phyloP scores from a whole-genome alignment of 2,329 filamentous ascomycete species.

The Paraconiothyrium brasiliense region DNA sequence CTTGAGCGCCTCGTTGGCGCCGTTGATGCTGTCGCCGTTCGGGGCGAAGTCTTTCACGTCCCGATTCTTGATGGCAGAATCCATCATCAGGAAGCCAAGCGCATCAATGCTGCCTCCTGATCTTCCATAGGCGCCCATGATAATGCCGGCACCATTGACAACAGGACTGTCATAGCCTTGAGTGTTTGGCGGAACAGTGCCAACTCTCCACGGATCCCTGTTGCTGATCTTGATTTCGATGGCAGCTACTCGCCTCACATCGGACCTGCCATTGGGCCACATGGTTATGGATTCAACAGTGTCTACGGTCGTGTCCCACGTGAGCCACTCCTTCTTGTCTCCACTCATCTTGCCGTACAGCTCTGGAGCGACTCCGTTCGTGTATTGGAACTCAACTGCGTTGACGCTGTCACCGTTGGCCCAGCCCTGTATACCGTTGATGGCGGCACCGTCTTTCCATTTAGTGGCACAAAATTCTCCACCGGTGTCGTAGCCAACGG shows the following conservation, averaged over 20 bases:
- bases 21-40: conserved; percentile 9
- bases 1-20: conserved; percentile 12
- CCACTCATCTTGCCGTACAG: conserved; percentile 8
- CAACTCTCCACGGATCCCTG: conserved; percentile 12
- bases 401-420: conserved; percentile 16
- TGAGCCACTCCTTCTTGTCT: conserved; percentile 12
- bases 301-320: conserved; percentile 13
- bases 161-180: conserved; percentile 16
- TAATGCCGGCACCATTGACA: conserved; percentile 16
- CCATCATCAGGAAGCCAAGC: conserved; percentile 13
- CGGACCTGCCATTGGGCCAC: conserved; percentile 14
- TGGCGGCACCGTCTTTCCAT: conserved; percentile 15
- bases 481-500: conserved; percentile 14
- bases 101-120: conserved; percentile 16
- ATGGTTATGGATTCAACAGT: conserved; percentile 14
- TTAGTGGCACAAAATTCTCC: conserved; percentile 11
- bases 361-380: conserved; percentile 13
- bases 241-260: conserved; percentile 13
- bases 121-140: conserved; percentile 14
- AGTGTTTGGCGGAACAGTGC: not conserved
- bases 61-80: conserved; percentile 15
- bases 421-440: conserved; percentile 15
- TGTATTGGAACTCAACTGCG: conserved; percentile 16
- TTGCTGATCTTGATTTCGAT: conserved; percentile 16
- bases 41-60: conserved; percentile 9